Evolutionary conservation across 2,329 filamentous ascomycete genomes (phyloP).

Genomic region (Apiospora phragmitis): DNA sequence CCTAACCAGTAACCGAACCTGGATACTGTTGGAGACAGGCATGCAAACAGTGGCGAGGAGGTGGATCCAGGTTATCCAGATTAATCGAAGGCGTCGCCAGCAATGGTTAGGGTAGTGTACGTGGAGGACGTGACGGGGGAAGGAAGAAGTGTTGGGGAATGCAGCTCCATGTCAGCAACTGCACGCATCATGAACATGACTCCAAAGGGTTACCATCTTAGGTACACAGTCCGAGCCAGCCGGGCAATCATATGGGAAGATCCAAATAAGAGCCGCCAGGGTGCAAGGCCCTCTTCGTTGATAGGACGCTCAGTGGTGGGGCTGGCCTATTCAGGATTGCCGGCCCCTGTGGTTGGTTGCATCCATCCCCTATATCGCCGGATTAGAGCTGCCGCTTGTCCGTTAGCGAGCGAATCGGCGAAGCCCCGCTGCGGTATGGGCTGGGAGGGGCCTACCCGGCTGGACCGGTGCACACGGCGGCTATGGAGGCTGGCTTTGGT

Average conservation of each 20-base stretch:
- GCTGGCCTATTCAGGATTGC: slow-evolving; percentile 6
- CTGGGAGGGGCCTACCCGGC: neutral
- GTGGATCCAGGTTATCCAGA: neutral
- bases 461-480: neutral
- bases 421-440: neutral
- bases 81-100: neutral
- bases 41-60: neutral
- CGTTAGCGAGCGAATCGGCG: slow-evolving; percentile 5
- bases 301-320: neutral
- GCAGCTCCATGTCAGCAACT: neutral
- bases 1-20: too few species aligned
- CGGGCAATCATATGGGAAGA: neutral
- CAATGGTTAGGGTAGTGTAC: neutral
- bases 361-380: slow-evolving; percentile 6
- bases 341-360: slow-evolving; percentile 1
- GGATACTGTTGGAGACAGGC: neutral
- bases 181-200: slow-evolving; percentile 4
- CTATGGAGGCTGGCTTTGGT: neutral
- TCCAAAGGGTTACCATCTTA: neutral
- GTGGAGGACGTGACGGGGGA: neutral
- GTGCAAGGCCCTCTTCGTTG: neutral
- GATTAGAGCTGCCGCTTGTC: neutral
- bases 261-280: slow-evolving; percentile 3
- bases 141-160: neutral
- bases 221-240: neutral